Percentiles rank a stretch among this genome's conserved stretches.
Evolutionary conservation across 345 rosid genomes (phyloP).

Genomic region (Eutrema japonicum): DNA sequence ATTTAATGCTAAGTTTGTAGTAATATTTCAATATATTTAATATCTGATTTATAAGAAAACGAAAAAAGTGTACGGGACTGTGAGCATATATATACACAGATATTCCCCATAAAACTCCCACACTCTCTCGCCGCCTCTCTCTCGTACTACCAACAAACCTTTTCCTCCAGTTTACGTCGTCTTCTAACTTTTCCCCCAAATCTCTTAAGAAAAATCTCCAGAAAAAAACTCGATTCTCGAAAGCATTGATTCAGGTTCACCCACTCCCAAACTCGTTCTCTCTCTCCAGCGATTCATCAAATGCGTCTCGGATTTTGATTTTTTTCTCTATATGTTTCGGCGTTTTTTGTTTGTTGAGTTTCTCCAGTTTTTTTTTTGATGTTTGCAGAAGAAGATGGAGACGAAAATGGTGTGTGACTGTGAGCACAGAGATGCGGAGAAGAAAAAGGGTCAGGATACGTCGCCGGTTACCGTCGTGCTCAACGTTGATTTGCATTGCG

Average conservation of each 20-base stretch:
- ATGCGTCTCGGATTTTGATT: neutral
- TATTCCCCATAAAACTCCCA: no score
- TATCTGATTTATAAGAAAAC: neutral
- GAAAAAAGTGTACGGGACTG: neutral
- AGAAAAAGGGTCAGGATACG: constrained; percentile 8
- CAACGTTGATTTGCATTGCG: constrained; percentile 32
- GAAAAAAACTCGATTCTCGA: no score
- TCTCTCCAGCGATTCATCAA: neutral
- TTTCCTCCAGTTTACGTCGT: neutral
- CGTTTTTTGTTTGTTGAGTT: neutral
- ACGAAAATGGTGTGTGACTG: neutral
- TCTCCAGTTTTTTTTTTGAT: neutral
- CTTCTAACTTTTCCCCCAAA: neutral
- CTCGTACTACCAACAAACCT: neutral
- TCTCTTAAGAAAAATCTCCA: neutral
- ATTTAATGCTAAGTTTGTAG: no score
- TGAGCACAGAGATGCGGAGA: constrained; percentile 15
- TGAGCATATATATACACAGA: neutral
- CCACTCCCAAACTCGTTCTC: neutral
- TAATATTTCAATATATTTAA: no score
- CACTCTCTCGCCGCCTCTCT: constrained; percentile 15
- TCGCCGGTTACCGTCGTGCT: constrained; percentile 36
- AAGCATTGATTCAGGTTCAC: constrained; percentile 10
- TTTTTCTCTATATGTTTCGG: neutral
- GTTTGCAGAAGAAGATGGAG: constrained; percentile 16